Evolutionary conservation across 352 stramenopile species (phyloP).

Genomic region (Phytopythium sindhum): DNA sequence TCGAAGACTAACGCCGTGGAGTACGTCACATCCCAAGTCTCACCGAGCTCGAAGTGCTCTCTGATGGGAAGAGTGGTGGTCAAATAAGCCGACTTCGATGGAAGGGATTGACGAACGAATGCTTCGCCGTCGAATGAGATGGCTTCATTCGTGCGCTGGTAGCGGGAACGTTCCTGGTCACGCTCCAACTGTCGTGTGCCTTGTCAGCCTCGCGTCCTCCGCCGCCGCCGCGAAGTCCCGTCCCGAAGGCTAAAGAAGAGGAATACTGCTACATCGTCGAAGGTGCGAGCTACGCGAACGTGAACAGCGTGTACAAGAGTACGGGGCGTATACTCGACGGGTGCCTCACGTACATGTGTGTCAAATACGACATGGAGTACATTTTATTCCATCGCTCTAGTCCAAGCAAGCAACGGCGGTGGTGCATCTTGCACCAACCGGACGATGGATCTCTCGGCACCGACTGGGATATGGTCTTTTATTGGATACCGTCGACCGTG

Average conservation of each 20-base stretch:
- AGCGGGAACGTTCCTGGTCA: neutral
- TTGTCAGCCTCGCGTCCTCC: neutral
- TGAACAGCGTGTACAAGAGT: constrained; percentile 95
- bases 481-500: no score
- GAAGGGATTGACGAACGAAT: neutral
- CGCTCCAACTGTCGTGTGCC: neutral
- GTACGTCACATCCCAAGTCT: neutral
- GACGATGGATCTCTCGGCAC: no score
- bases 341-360: no score
- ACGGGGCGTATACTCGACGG: no score
- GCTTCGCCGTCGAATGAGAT: neutral
- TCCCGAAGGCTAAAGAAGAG: constrained; percentile 30
- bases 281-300: constrained; percentile 82
- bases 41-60: neutral
- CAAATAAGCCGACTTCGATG: neutral
- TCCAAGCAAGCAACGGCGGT: no score
- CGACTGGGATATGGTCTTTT: no score
- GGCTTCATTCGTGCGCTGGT: neutral
- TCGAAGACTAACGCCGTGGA: neutral
- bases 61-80: neutral
- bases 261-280: constrained; percentile 82
- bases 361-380: no score
- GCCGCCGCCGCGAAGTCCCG: neutral
- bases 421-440: no score
- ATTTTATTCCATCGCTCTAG: no score